Evolutionary conservation across 2,329 filamentous ascomycete species (phyloP).

Genomic region (Colletotrichum liaoningense): DNA sequence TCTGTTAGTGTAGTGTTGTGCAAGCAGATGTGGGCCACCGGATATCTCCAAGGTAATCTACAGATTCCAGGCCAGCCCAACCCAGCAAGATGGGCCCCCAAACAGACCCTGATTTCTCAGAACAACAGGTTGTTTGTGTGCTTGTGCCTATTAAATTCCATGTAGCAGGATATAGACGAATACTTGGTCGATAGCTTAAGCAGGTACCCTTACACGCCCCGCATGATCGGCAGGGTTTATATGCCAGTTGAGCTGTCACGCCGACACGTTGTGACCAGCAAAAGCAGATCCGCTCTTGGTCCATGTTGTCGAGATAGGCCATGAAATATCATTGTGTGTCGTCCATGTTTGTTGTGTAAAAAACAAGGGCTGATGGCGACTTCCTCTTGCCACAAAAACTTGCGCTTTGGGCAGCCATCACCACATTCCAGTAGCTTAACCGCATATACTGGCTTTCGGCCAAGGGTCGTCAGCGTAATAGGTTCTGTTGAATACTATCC

Average conservation of each 20-base stretch:
- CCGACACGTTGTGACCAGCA: background rate
- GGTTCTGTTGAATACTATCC: background rate
- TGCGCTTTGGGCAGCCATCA: background rate
- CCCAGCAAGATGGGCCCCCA: constrained; percentile 6
- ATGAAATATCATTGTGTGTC: background rate
- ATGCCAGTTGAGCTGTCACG: constrained; percentile 9
- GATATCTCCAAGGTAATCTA: background rate
- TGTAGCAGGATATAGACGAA: background rate
- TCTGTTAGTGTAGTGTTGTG: background rate
- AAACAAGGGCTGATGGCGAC: background rate
- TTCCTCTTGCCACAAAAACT: background rate
- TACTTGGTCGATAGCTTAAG: background rate
- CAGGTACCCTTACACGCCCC: background rate
- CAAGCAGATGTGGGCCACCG: constrained; percentile 15
- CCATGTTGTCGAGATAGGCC: background rate
- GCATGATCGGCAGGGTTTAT: constrained; percentile 5
- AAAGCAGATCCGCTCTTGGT: background rate
- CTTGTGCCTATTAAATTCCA: background rate
- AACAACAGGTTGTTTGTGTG: background rate
- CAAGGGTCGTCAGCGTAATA: background rate
- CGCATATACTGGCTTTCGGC: background rate
- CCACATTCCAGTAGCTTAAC: background rate
- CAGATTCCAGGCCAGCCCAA: constrained; percentile 8
- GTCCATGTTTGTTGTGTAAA: background rate
- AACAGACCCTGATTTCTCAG: constrained; percentile 17